Percentiles rank a stretch among this genome's conserved stretches.
Conservation (phyloP, 2,329 filamentous ascomycete species). For the Aphanoascus verrucosus region DNA sequence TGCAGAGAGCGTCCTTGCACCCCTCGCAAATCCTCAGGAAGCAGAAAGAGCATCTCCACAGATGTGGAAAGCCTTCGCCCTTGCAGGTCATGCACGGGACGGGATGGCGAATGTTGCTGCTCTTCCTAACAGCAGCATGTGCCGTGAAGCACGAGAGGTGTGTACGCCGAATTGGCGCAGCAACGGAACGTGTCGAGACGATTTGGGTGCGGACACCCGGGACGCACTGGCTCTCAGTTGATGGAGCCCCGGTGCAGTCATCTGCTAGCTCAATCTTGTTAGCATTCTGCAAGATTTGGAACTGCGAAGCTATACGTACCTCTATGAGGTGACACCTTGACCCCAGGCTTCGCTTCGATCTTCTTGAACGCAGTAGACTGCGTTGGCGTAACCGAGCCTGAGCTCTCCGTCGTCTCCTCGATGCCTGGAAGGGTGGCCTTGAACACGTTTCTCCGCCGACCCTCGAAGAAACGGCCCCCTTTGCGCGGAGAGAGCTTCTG, state of each 20-base stretch:
- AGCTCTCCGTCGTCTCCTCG: neutral
- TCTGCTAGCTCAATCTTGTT: neutral
- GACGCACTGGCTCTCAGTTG: neutral
- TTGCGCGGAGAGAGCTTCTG: neutral
- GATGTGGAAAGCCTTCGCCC: constrained; percentile 29
- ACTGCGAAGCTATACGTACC: neutral
- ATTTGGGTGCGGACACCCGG: neutral
- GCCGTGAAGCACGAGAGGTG: constrained; percentile 34
- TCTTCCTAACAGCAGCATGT: constrained; percentile 28
- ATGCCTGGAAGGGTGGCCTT: neutral
- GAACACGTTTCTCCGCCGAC: neutral
- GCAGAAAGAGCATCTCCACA: constrained; percentile 35
- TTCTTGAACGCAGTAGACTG: neutral
- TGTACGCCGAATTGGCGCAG: constrained; percentile 27
- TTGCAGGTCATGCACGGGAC: constrained; percentile 37
- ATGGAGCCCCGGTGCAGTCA: neutral
- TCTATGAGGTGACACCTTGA: neutral
- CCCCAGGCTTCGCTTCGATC: neutral
- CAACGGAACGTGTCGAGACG: constrained; percentile 17
- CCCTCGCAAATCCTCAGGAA: constrained; percentile 31
- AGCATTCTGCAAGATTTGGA: neutral
- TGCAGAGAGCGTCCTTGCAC: constrained; percentile 28
- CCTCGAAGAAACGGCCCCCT: neutral
- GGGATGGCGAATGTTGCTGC: constrained; percentile 32
- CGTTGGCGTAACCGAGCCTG: neutral